Conservation (phyloP, 208 protist species). For the Acanthamoeba castellanii region DNA sequence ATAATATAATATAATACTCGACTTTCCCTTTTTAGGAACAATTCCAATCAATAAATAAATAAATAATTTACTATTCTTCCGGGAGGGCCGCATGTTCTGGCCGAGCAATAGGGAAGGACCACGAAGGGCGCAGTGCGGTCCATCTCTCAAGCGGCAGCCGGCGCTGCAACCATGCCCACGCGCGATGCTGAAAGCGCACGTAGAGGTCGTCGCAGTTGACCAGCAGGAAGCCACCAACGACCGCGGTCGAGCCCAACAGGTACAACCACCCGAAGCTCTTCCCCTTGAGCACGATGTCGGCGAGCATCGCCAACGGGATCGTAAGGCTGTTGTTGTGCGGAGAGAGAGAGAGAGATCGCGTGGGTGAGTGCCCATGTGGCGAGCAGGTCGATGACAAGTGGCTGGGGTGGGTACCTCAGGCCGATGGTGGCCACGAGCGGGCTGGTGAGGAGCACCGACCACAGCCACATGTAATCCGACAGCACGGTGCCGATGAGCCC, state of each 20-base stretch:
- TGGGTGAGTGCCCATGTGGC: background rate
- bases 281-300: conserved; percentile 65
- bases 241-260: conserved; percentile 46
- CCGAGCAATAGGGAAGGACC: too few species aligned
- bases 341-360: background rate
- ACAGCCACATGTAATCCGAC: conserved; percentile 78
- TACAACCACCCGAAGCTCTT: conserved; percentile 69
- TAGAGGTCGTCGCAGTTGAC: conserved; percentile 69
- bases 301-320: conserved; percentile 78
- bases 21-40: too few species aligned
- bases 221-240: conserved; percentile 75
- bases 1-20: too few species aligned
- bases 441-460: conserved; percentile 74
- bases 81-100: too few species aligned
- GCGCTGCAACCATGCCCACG: background rate
- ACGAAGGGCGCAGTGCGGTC: too few species aligned
- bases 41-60: too few species aligned
- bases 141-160: background rate
- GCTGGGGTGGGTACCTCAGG: background rate
- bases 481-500: conserved; percentile 78
- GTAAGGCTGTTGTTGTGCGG: conserved; percentile 29
- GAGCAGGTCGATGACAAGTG: background rate
- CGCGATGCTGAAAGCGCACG: background rate
- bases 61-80: too few species aligned
- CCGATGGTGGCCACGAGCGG: conserved; percentile 78